A percentile compares a stretch with the other conserved stretches of the same genome.
phyloP scores from a whole-genome alignment of 768 basidiomycete species.

The Boletus speciosus region DNA sequence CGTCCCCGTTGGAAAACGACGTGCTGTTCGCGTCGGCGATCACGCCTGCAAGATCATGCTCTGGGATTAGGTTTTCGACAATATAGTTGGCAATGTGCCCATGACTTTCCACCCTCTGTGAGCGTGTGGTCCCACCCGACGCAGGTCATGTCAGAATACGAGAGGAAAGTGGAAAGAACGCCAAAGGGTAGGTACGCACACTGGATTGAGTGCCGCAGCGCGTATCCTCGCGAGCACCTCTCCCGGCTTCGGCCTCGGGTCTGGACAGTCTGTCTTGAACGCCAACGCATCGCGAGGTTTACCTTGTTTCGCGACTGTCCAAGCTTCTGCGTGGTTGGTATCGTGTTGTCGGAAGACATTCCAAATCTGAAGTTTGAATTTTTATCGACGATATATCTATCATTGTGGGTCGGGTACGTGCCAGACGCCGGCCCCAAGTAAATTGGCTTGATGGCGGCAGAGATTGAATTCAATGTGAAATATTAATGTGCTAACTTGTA shows the following conservation, averaged over 20 bases:
- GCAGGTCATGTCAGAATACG: neutral
- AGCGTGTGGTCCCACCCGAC: neutral
- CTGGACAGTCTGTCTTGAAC: constrained; percentile 25
- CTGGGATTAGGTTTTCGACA: constrained; percentile 39
- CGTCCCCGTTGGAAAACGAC: constrained; percentile 54
- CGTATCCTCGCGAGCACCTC: constrained; percentile 51
- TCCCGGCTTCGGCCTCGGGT: constrained; percentile 35
- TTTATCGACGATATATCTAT: too few species aligned
- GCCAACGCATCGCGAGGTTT: constrained; percentile 28
- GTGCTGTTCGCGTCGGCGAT: constrained; percentile 54
- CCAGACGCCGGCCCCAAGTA: too few species aligned
- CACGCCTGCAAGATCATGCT: constrained; percentile 61
- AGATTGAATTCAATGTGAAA: too few species aligned
- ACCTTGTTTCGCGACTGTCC: constrained; percentile 31
- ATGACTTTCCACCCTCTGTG: constrained; percentile 60
- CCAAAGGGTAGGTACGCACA: constrained; percentile 36
- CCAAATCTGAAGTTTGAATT: too few species aligned
- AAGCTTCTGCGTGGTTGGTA: constrained; percentile 29
- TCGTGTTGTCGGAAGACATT: constrained; percentile 5
- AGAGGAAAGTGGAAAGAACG: neutral
- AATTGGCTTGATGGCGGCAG: too few species aligned
- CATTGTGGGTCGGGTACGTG: too few species aligned
- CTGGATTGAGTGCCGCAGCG: constrained; percentile 64
- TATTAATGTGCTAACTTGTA: too few species aligned
- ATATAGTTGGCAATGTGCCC: constrained; percentile 42